Conservation (phyloP, 805 yeast genomes). For the Kodamaea hsintzibuensis region DNA sequence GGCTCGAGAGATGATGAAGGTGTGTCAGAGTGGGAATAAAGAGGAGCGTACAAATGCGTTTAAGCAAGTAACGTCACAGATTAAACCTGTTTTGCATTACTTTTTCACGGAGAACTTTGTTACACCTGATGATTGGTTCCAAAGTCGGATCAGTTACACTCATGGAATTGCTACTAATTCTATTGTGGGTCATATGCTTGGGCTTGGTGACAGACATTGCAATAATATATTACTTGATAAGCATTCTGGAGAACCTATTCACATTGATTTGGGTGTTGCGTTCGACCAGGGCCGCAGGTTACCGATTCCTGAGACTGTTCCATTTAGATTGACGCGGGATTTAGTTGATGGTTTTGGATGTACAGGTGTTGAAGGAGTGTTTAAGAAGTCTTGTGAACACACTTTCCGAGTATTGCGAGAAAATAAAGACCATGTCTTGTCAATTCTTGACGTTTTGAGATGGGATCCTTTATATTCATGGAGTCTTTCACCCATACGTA, state of each 20-base stretch:
- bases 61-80: slow-evolving; percentile 45
- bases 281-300: slow-evolving; percentile 89
- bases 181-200: slow-evolving; percentile 83
- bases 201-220: slow-evolving; percentile 94
- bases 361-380: slow-evolving; percentile 79
- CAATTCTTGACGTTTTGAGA: slow-evolving; percentile 79
- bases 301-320: slow-evolving; percentile 90
- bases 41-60: slow-evolving; percentile 48
- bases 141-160: slow-evolving; percentile 61
- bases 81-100: slow-evolving; percentile 66
- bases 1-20: slow-evolving; percentile 67
- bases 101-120: slow-evolving; percentile 70
- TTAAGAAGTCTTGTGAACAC: slow-evolving; percentile 69
- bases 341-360: slow-evolving; percentile 91
- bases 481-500: slow-evolving; percentile 78
- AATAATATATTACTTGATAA: slow-evolving; percentile 85
- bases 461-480: slow-evolving; percentile 95
- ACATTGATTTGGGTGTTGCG: slow-evolving; percentile 94
- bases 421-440: slow-evolving; percentile 68
- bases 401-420: slow-evolving; percentile 66
- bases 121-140: slow-evolving; percentile 74
- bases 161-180: slow-evolving; percentile 83
- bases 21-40: slow-evolving; percentile 48
- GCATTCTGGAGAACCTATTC: slow-evolving; percentile 87
- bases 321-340: slow-evolving; percentile 88